A percentile compares a stretch with the other conserved stretches of the same genome.
Evolutionary conservation across 768 basidiomycete genomes (phyloP).

Genomic region (Kwoniella sp.): DNA sequence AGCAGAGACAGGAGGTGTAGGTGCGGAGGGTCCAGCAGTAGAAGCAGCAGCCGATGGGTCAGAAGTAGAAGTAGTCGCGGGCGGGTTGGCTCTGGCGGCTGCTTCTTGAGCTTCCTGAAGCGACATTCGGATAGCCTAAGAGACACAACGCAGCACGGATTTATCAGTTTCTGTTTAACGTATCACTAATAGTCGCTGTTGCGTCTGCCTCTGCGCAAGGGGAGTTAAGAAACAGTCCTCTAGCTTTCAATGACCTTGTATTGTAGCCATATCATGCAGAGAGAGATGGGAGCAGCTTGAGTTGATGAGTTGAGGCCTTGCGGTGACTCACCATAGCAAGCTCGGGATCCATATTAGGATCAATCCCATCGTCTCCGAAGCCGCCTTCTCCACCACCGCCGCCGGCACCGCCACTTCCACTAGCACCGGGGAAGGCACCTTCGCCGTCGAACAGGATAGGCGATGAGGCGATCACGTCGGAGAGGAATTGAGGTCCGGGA

Average conservation of each 20-base stretch:
- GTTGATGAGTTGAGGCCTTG: background rate
- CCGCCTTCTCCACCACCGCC: conserved; percentile 59
- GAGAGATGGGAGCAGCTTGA: no score
- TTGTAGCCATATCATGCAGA: no score
- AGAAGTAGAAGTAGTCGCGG: conserved; percentile 8
- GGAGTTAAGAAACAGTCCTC: no score
- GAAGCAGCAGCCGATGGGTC: conserved; percentile 11
- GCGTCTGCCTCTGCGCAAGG: no score
- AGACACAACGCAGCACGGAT: conserved; percentile 81
- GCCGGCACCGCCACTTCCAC: conserved; percentile 47
- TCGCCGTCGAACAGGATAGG: conserved; percentile 76
- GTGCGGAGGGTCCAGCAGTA: conserved; percentile 21
- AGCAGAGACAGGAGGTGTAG: conserved; percentile 38
- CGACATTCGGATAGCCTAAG: conserved; percentile 91
- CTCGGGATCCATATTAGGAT: conserved; percentile 93
- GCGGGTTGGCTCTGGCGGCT: conserved; percentile 30
- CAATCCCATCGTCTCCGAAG: conserved; percentile 64
- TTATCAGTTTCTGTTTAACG: no score
- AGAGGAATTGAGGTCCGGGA: conserved; percentile 73
- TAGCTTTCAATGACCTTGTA: no score
- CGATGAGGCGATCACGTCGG: conserved; percentile 77
- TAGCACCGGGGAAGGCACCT: conserved; percentile 49
- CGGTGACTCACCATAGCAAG: conserved; percentile 90
- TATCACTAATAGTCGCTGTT: no score
- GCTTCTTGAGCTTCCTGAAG: conserved; percentile 67